These are phyloP conservation scores for Lantana camara DNA, from an alignment of 257 asterid genomes.

Conservation along the genomic window DNA sequence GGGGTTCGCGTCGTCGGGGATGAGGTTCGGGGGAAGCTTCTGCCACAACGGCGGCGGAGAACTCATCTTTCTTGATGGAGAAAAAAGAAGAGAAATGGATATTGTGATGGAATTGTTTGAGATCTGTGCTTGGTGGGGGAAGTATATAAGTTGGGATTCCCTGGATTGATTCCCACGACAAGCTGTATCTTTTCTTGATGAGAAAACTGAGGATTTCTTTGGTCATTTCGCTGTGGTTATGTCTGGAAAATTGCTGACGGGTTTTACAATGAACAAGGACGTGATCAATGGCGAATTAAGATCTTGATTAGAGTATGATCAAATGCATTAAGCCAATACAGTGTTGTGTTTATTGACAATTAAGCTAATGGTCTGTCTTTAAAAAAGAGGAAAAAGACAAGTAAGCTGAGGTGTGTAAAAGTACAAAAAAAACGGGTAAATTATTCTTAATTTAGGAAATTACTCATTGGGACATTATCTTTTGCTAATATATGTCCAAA, in stretches of 20 bases:
- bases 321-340: no score
- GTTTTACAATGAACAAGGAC: constrained; percentile 29
- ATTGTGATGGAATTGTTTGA: no score
- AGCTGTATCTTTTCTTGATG: constrained; percentile 32
- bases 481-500: no score
- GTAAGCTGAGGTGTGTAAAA: no score
- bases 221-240: constrained; percentile 26
- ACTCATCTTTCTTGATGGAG: constrained; percentile 14
- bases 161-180: constrained; percentile 45
- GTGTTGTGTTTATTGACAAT: no score
- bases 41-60: constrained; percentile 2
- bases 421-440: no score
- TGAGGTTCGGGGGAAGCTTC: constrained; percentile 45
- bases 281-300: constrained; percentile 14
- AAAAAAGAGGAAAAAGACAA: no score
- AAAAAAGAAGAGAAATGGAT: not conserved
- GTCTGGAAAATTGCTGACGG: constrained; percentile 18
- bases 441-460: no score
- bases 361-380: no score
- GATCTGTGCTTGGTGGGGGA: no score
- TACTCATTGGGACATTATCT: no score
- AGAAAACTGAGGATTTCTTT: constrained; percentile 18
- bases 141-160: constrained; percentile 19
- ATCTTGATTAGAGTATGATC: no score
- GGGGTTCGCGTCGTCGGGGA: constrained; percentile 39